Evolutionary conservation across 2,329 filamentous ascomycete genomes (phyloP).

Genomic region (Penicillium sp.): DNA sequence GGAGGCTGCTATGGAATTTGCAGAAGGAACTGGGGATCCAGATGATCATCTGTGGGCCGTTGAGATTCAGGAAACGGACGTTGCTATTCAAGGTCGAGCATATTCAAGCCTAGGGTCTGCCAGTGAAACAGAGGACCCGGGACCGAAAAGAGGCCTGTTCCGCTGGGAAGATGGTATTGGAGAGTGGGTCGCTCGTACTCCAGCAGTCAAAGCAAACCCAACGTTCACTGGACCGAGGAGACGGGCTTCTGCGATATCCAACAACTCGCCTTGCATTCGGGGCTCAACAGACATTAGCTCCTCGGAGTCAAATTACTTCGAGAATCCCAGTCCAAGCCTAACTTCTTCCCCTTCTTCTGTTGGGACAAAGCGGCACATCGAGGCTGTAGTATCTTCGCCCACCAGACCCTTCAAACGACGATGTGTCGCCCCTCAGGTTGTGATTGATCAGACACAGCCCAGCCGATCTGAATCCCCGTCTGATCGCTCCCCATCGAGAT

Average conservation of each 20-base stretch:
- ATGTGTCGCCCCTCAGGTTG: conserved; percentile 18
- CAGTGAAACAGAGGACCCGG: conserved; percentile 13
- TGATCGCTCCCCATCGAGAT: background rate
- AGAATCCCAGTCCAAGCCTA: conserved; percentile 25
- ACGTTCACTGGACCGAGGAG: conserved; percentile 1
- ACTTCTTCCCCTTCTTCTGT: conserved; percentile 32
- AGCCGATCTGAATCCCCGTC: background rate
- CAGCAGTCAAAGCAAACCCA: conserved; percentile 30
- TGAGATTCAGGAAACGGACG: conserved; percentile 37
- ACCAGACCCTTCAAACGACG: conserved; percentile 25
- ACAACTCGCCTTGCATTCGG: conserved; percentile 14
- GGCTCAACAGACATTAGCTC: conserved; percentile 28
- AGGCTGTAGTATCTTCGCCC: conserved; percentile 12
- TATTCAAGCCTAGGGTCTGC: conserved; percentile 7
- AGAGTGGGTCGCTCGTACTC: conserved; percentile 57
- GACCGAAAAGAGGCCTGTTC: conserved; percentile 34
- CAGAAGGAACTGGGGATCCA: conserved; percentile 37
- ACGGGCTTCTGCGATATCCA: conserved; percentile 7
- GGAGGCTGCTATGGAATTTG: conserved; percentile 43
- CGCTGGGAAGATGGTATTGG: conserved; percentile 59
- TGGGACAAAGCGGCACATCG: conserved; percentile 21
- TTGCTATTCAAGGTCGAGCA: conserved; percentile 18
- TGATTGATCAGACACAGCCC: conserved; percentile 6
- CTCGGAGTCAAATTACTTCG: conserved; percentile 18
- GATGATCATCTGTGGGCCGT: conserved; percentile 42